These are phyloP conservation scores for Cryphonectria naterciae DNA, from an alignment of 2,329 filamentous ascomycete genomes.

Conservation along the genomic window DNA sequence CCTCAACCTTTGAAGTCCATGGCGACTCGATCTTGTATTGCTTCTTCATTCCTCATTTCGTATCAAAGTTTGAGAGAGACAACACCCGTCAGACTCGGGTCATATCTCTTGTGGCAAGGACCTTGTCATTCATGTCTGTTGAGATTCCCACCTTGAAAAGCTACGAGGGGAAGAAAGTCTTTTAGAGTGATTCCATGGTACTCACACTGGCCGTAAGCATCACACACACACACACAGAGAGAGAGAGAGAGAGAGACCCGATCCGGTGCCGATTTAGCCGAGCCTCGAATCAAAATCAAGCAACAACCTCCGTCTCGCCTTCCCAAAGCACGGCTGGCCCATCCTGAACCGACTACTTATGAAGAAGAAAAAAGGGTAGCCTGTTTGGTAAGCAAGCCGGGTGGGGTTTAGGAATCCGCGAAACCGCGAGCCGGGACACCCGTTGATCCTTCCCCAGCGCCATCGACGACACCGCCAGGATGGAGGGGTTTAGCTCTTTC, in stretches of 20 bases:
- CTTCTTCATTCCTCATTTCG: no score
- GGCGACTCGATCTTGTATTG: no score
- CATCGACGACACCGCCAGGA: conserved; percentile 1
- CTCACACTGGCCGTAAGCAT: no score
- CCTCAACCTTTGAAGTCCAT: no score
- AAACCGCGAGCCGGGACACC: background rate
- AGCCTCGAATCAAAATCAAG: background rate
- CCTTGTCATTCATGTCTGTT: no score
- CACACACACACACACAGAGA: no score
- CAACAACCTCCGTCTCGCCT: background rate
- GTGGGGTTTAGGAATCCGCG: background rate
- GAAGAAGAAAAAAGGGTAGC: background rate
- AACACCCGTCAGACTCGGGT: background rate
- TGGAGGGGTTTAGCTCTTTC: background rate
- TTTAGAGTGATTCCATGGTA: no score
- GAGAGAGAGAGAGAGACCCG: background rate
- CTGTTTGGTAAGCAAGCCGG: background rate
- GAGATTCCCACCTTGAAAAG: no score
- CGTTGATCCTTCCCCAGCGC: background rate
- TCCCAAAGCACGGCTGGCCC: background rate
- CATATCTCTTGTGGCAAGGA: background rate
- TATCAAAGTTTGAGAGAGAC: background rate
- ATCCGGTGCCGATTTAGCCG: background rate
- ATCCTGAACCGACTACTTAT: background rate
- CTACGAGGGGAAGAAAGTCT: no score